Percentiles rank a stretch among this genome's conserved stretches.
phyloP scores from a whole-genome alignment of 2,329 filamentous ascomycete genomes.

The Mycosphaerella sp. region DNA sequence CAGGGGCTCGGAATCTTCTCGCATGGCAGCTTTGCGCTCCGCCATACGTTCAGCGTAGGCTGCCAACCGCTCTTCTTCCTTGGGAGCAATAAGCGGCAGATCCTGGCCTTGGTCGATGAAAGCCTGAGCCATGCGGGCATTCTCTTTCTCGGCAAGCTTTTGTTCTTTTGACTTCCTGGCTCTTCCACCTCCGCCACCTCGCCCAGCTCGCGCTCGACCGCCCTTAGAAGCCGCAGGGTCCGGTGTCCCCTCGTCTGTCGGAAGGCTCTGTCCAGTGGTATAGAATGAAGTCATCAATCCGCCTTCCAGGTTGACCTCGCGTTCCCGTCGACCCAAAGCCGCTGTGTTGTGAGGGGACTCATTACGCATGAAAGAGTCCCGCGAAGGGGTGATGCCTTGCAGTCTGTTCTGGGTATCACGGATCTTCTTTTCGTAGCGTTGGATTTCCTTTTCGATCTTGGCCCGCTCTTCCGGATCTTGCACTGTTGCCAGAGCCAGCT shows the following conservation, averaged over 20 bases:
- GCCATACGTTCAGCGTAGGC: constrained; percentile 24
- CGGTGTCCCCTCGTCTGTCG: constrained; percentile 27
- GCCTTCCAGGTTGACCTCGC: constrained; percentile 70
- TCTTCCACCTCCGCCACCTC: constrained; percentile 44
- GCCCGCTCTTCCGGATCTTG: constrained; percentile 76
- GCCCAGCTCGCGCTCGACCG: constrained; percentile 42
- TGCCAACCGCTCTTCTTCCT: constrained; percentile 50
- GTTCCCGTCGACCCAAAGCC: constrained; percentile 27
- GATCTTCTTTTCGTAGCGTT: constrained; percentile 87
- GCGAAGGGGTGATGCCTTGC: constrained; percentile 66
- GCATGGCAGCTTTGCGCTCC: constrained; percentile 20
- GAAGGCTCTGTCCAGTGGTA: constrained; percentile 27
- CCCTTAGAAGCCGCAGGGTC: constrained; percentile 32
- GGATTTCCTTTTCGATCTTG: constrained; percentile 75
- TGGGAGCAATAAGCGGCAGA: constrained; percentile 54
- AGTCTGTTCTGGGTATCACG: constrained; percentile 82
- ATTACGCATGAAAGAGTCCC: constrained; percentile 60
- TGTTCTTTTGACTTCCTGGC: constrained; percentile 82
- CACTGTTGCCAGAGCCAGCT: constrained; percentile 69
- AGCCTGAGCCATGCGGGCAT: constrained; percentile 80
- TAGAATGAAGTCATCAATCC: constrained; percentile 81
- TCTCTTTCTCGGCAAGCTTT: constrained; percentile 63
- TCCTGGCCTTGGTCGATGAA: constrained; percentile 74
- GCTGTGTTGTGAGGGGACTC: constrained; percentile 48
- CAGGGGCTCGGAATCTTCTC: constrained; percentile 34